phyloP scores from a whole-genome alignment of 129 eudicot genomes.

The Erigeron canadensis region DNA sequence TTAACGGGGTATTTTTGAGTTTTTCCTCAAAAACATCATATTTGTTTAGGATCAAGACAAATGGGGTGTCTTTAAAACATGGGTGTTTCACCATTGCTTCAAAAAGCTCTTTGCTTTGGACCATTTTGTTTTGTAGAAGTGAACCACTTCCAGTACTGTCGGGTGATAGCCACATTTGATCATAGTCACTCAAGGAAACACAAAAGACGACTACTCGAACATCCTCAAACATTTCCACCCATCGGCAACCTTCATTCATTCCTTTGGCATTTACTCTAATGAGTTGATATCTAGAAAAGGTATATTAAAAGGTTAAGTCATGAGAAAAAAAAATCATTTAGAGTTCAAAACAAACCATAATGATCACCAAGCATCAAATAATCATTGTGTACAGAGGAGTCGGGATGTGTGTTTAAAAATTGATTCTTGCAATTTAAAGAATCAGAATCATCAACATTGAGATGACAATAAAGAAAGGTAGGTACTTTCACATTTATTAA shows the following conservation, averaged over 20 bases:
- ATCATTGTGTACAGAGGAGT: no score
- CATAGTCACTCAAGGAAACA: constrained; percentile 73
- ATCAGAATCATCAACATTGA: no score
- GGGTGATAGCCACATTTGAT: constrained; percentile 59
- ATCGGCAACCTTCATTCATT: constrained; percentile 82
- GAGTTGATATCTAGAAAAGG: constrained; percentile 64
- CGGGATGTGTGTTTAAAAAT: no score
- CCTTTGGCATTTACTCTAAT: constrained; percentile 86
- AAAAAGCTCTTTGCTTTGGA: constrained; percentile 87
- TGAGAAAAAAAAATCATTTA: background rate
- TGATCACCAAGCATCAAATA: background rate
- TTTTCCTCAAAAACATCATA: constrained; percentile 93
- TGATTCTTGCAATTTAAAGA: no score
- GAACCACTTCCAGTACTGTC: constrained; percentile 54
- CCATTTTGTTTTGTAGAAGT: constrained; percentile 75
- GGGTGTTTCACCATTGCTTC: constrained; percentile 81
- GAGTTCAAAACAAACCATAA: background rate
- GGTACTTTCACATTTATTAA: no score
- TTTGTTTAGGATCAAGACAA: constrained; percentile 82
- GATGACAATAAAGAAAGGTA: no score
- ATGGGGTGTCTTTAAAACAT: constrained; percentile 92
- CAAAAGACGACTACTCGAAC: constrained; percentile 77
- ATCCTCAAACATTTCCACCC: constrained; percentile 97
- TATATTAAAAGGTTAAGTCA: background rate
- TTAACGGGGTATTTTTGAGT: constrained; percentile 52